Conservation (phyloP, 2,329 filamentous ascomycete species). For the Orbilia javanica region DNA sequence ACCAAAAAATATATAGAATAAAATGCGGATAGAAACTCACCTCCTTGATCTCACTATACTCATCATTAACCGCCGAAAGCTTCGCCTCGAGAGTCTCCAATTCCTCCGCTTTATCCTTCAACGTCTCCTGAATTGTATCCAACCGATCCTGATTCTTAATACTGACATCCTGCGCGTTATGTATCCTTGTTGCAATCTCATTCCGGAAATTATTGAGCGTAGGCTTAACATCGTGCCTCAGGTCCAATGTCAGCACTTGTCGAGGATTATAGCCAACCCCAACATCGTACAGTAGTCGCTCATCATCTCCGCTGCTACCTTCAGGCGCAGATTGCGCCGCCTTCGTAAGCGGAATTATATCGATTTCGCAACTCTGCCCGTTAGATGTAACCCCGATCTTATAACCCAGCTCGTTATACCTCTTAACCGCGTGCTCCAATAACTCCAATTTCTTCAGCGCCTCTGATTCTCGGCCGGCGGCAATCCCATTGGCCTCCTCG, state of each 20-base stretch:
- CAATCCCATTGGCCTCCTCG: conserved; percentile 78
- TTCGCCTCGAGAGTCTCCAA: conserved; percentile 91
- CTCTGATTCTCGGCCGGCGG: conserved; percentile 86
- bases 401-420: conserved; percentile 94
- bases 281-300: conserved; percentile 84
- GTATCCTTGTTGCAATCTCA: conserved; percentile 90
- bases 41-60: conserved; percentile 94
- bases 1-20: conserved; percentile 51
- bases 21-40: conserved; percentile 64
- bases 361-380: conserved; percentile 85
- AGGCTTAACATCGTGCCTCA: conserved; percentile 83
- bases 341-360: conserved; percentile 71
- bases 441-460: conserved; percentile 88
- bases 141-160: conserved; percentile 94
- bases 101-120: conserved; percentile 93
- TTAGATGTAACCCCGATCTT: conserved; percentile 93
- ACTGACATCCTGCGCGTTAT: conserved; percentile 84
- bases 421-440: conserved; percentile 88
- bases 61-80: conserved; percentile 87
- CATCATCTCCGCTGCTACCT: conserved; percentile 69
- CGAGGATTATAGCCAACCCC: conserved; percentile 89
- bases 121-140: conserved; percentile 94
- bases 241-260: conserved; percentile 88
- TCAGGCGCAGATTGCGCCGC: conserved; percentile 68
- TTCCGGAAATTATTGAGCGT: conserved; percentile 83